Base-by-base conservation (phyloP, 2,329 filamentous ascomycete species). In the Sporothrix luriei region DNA sequence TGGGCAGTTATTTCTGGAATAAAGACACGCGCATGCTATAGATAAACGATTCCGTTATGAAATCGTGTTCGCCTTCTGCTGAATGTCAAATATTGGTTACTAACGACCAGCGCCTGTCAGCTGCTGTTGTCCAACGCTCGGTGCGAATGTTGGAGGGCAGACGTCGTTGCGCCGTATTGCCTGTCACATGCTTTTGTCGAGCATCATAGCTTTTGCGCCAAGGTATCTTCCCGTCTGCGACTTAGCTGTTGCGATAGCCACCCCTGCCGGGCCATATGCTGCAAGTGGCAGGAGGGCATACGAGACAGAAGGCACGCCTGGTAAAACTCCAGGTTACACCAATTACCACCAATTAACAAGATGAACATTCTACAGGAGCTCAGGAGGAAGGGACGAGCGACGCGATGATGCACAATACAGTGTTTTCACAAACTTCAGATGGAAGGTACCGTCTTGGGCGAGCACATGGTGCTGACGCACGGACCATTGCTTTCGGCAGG, bases 401-500 rank as follows among this genome's bases (percentile, higher is more conserved):
- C 40, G 24, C 46, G 61, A 65, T 33, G 24, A 21, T 10, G 29
- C 4, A 29, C 59, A 29, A 21, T 48, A 48, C 9, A 29, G n/a
- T 11, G 21, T 46, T 43, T 21, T 46, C 16, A n/a, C 9, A 16
- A 2, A 24, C n/a, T 43, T 43, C 11, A 62, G 57, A 62, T 46
- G 59, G 59, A 62, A 62, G 38, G 13, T 5, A 24, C 7, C 55
- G 26, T 19, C n/a, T 61, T 29, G 62, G 46, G 46, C 19, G 43
- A 66, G 62, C 48, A 43, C 19, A 65, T 55, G 57, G 57, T 43
- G 57, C 48, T 57, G 68, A 65, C 49, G 65, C 65, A 64, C 65
- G 65, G 55, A 69, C 68, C 68, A 69, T 43, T 43, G 29, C 24
- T 59, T 29, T 71, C 70, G 70, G 70, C 70, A 71, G 70, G 69